phyloP scores from a whole-genome alignment of 345 rosid genomes.

The Rhodamnia argentea region DNA sequence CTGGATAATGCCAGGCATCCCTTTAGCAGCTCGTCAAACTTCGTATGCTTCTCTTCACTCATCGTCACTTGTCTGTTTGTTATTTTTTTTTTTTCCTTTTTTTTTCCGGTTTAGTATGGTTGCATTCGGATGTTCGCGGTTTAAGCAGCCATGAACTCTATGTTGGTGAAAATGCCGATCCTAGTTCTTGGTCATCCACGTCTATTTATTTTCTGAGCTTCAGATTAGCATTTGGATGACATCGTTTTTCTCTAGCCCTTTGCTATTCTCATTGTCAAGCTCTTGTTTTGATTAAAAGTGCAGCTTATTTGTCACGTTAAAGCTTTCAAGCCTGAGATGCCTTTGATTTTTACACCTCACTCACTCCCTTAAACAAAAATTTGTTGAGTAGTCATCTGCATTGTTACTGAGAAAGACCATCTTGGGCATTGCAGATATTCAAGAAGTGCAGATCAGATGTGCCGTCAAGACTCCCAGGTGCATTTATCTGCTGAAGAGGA shows the following conservation, averaged over 20 bases:
- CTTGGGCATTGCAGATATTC: slow-evolving; percentile 33
- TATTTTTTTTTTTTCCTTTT: not conserved
- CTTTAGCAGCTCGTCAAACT: slow-evolving; percentile 65
- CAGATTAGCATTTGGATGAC: not conserved
- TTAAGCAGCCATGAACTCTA: not conserved
- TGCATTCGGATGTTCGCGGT: not conserved
- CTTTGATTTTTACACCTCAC: not conserved
- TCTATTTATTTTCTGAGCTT: not conserved
- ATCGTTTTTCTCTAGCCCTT: not conserved
- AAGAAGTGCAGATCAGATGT: slow-evolving; percentile 88
- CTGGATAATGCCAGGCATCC: slow-evolving; percentile 84
- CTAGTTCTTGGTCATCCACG: not conserved
- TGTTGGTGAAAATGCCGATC: not conserved
- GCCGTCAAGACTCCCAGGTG: slow-evolving; percentile 72
- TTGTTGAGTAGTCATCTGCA: not conserved
- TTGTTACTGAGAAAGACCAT: not conserved
- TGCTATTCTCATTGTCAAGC: not conserved
- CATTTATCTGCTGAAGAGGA: slow-evolving; percentile 83
- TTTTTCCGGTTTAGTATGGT: not conserved
- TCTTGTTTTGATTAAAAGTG: not conserved
- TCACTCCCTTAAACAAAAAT: not conserved
- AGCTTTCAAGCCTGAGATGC: not conserved
- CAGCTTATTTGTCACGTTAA: not conserved
- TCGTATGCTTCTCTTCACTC: slow-evolving; percentile 28
- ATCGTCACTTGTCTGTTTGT: not conserved